Evolutionary conservation across 345 rosid species (phyloP).

Genomic region (Populus euphratica): DNA sequence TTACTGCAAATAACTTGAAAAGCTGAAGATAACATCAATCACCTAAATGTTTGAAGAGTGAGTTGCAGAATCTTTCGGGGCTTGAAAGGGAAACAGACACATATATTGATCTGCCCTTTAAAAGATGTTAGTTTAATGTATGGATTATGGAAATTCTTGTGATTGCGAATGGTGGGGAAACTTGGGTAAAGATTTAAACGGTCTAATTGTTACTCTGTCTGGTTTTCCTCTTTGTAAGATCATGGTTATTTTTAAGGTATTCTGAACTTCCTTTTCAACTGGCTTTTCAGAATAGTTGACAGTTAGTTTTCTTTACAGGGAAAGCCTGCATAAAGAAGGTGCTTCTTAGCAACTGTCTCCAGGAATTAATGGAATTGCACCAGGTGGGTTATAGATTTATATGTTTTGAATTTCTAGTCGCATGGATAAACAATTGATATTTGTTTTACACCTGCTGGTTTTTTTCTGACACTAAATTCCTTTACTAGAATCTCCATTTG

Average conservation of each 20-base stretch:
- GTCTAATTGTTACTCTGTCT: neutral
- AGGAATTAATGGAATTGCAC: constrained; percentile 98
- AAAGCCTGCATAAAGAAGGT: constrained; percentile 96
- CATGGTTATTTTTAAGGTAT: neutral
- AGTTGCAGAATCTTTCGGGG: neutral
- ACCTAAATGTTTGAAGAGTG: no score
- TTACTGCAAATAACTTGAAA: neutral
- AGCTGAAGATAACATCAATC: no score
- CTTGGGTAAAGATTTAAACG: neutral
- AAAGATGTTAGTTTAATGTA: neutral
- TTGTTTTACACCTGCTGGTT: neutral
- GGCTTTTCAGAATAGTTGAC: constrained; percentile 12
- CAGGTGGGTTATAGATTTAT: constrained; percentile 49
- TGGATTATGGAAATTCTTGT: neutral
- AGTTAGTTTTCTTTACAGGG: constrained; percentile 43
- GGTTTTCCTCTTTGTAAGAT: neutral
- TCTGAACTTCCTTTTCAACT: neutral
- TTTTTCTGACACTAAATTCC: neutral
- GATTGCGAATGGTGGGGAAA: neutral
- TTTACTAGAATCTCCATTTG: neutral
- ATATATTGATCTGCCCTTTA: neutral
- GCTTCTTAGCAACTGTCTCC: constrained; percentile 94
- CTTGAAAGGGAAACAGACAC: neutral
- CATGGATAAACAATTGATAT: neutral
- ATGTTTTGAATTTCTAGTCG: neutral